Percentiles rank a stretch among this genome's conserved stretches.
These are phyloP conservation scores for Fusarium brachygibbosum DNA, from an alignment of 2,329 filamentous ascomycete species.

Conservation along the genomic window DNA sequence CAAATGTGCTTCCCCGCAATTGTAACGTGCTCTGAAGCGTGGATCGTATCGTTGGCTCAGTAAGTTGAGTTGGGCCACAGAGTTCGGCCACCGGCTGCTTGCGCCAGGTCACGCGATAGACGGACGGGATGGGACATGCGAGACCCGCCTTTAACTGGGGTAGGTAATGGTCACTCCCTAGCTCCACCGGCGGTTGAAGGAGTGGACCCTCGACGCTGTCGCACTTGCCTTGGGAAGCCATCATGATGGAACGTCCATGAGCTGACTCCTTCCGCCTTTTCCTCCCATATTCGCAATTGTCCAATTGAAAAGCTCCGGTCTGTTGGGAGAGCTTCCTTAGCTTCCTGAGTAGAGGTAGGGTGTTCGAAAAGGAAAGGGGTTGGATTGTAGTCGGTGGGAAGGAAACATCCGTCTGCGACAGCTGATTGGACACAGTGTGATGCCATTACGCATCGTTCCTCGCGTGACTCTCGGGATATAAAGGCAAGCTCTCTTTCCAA, in stretches of 20 bases:
- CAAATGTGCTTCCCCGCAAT: conserved; percentile 18
- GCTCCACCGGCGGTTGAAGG: background rate
- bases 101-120: conserved; percentile 54
- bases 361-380: background rate
- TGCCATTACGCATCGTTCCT: conserved; percentile 45
- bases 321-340: conserved; percentile 26
- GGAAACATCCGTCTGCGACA: conserved; percentile 41
- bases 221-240: conserved; percentile 13
- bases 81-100: conserved; percentile 48
- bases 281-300: conserved; percentile 28
- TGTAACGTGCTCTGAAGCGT: conserved; percentile 19
- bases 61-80: conserved; percentile 29
- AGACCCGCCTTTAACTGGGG: conserved; percentile 31
- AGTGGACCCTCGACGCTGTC: conserved; percentile 10
- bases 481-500: conserved; percentile 39
- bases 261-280: conserved; percentile 25
- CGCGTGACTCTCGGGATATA: conserved; percentile 50
- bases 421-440: conserved; percentile 49
- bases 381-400: conserved; percentile 12
- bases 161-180: background rate
- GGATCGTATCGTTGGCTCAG: background rate
- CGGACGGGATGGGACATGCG: conserved; percentile 46
- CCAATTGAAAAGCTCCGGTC: conserved; percentile 23
- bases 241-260: conserved; percentile 26
- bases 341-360: background rate